phyloP scores from a whole-genome alignment of 2,329 filamentous ascomycete genomes.

The Mollisia scopiformis region DNA sequence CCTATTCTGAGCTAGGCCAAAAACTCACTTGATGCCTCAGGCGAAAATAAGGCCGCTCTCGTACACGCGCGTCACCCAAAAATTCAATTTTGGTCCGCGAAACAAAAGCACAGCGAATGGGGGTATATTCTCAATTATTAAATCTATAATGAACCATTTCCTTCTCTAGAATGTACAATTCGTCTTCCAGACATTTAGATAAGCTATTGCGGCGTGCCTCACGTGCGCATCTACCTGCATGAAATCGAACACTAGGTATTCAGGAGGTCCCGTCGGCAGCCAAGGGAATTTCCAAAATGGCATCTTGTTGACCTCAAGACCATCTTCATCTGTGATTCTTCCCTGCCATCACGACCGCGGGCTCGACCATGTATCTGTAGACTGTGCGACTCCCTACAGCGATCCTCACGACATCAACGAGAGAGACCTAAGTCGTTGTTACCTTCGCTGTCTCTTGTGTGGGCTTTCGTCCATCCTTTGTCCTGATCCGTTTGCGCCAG shows the following conservation, averaged over 20 bases:
- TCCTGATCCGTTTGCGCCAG: constrained; percentile 30
- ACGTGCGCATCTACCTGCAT: constrained; percentile 1
- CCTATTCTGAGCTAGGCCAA: neutral
- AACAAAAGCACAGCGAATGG: neutral
- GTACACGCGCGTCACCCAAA: constrained; percentile 2
- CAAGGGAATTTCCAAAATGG: constrained; percentile 16
- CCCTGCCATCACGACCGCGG: constrained; percentile 5
- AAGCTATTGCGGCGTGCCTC: neutral
- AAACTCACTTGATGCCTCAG: neutral
- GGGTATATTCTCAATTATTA: neutral
- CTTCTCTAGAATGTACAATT: neutral
- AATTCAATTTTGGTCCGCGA: neutral
- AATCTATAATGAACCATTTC: neutral
- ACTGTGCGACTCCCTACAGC: constrained; percentile 8
- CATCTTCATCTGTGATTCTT: constrained; percentile 1
- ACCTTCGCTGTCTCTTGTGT: constrained; percentile 6
- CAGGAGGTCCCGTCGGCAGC: constrained; percentile 10
- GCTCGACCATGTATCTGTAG: constrained; percentile 13
- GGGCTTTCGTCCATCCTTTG: constrained; percentile 20
- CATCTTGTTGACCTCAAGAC: constrained; percentile 13
- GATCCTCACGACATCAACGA: constrained; percentile 12
- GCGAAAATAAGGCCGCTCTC: neutral
- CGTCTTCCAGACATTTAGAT: neutral
- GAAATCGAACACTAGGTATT: constrained; percentile 19
- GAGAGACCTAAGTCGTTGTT: neutral